phyloP scores from a whole-genome alignment of 495 filamentous ascomycete genomes.

The Penicillium tannophilum region DNA sequence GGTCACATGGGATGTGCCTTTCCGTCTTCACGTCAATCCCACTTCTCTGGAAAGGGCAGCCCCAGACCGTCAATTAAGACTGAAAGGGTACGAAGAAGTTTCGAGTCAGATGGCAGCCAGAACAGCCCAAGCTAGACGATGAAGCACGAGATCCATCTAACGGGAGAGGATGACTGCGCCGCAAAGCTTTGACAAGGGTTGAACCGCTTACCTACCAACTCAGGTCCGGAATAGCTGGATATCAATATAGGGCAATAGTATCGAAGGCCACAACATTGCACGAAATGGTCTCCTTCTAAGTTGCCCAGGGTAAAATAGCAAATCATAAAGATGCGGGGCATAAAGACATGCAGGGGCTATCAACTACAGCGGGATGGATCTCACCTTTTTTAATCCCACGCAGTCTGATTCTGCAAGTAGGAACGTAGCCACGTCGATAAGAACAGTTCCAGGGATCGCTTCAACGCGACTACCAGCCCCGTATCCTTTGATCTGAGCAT shows the following conservation, averaged over 20 bases:
- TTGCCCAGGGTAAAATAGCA: constrained; percentile 55
- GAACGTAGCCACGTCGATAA: constrained; percentile 80
- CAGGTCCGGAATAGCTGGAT: constrained; percentile 12
- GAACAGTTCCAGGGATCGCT: constrained; percentile 63
- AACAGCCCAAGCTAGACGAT: constrained; percentile 12
- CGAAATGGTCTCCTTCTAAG: constrained; percentile 81
- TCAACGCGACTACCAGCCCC: constrained; percentile 69
- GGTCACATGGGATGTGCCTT: constrained; percentile 56
- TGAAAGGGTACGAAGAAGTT: constrained; percentile 27
- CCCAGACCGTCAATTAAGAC: constrained; percentile 30
- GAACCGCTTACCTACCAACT: constrained; percentile 28
- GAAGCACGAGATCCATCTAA: constrained; percentile 46
- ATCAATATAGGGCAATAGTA: constrained; percentile 84
- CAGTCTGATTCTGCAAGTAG: constrained; percentile 69
- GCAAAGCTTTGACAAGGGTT: constrained; percentile 15
- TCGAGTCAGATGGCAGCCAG: constrained; percentile 14
- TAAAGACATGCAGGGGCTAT: constrained; percentile 15
- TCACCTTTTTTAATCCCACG: constrained; percentile 60
- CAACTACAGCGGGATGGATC: constrained; percentile 24
- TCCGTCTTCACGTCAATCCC: constrained; percentile 51
- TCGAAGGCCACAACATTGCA: constrained; percentile 68
- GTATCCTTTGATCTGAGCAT: constrained; percentile 66
- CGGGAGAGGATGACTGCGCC: constrained; percentile 39
- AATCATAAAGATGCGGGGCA: constrained; percentile 9
- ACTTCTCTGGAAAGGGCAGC: constrained; percentile 51